Evolutionary conservation across 352 stramenopile species (phyloP).

Genomic region (Phytopythium oedochilum): DNA sequence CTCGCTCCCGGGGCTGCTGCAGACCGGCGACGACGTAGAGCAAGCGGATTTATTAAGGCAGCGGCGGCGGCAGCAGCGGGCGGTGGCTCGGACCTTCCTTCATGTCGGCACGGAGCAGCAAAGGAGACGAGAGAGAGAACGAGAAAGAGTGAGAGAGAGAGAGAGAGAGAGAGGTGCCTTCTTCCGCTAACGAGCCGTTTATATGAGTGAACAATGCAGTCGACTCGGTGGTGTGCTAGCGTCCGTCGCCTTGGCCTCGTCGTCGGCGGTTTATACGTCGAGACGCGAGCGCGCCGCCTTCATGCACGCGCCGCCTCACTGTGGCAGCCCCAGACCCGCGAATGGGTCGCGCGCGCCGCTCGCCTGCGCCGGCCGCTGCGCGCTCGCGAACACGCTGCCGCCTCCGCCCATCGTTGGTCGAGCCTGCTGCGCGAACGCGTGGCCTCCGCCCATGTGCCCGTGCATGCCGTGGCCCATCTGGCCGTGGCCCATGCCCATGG

Average conservation of each 20-base stretch:
- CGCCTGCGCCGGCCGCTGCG: slow-evolving; percentile 16
- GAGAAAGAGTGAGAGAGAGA: background rate
- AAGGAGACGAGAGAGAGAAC: slow-evolving; percentile 4
- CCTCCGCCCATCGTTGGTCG: slow-evolving; percentile 22
- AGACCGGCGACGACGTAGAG: no score
- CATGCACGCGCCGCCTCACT: no score
- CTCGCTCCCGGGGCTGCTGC: background rate
- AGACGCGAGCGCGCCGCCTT: background rate
- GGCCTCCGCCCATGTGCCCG: slow-evolving; percentile 14
- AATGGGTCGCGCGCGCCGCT: slow-evolving; percentile 45
- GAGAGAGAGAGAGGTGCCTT: slow-evolving; percentile 11
- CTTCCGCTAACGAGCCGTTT: slow-evolving; percentile 4
- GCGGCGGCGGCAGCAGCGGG: background rate
- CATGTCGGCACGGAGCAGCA: background rate
- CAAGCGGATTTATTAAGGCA: slow-evolving; percentile 2
- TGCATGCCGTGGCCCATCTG: slow-evolving; percentile 12
- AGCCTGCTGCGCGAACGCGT: slow-evolving; percentile 14
- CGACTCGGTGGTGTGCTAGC: background rate
- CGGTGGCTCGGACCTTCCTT: background rate
- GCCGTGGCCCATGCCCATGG: slow-evolving; percentile 14
- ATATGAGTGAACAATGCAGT: slow-evolving; percentile 13
- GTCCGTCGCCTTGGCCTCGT: background rate
- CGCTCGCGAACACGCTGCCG: slow-evolving; percentile 33
- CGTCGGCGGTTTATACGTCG: background rate
- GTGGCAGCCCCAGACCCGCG: slow-evolving; percentile 60